Conservation (phyloP, 2,329 filamentous ascomycete species). For the Bipolaris cookei region DNA sequence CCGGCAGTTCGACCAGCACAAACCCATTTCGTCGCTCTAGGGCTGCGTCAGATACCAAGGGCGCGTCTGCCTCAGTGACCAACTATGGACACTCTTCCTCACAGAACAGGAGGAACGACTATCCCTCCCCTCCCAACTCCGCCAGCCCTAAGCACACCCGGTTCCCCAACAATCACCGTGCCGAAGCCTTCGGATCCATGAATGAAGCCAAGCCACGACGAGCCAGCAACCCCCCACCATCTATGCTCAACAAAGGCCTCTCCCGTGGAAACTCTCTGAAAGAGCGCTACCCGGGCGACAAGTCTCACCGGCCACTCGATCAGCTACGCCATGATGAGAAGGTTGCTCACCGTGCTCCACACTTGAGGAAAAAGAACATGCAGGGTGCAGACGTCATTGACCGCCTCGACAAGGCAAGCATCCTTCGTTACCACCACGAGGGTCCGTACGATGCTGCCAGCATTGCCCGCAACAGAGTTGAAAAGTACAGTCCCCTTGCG, state of each 20-base stretch:
- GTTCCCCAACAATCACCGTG: constrained; percentile 42
- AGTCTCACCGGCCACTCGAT: constrained; percentile 70
- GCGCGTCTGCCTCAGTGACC: constrained; percentile 25
- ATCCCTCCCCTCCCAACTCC: constrained; percentile 62
- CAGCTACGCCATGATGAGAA: constrained; percentile 68
- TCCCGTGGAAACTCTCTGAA: constrained; percentile 59
- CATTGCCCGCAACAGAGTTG: constrained; percentile 72
- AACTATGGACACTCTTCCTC: constrained; percentile 27
- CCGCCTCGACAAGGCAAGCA: constrained; percentile 70
- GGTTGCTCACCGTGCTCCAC: constrained; percentile 69
- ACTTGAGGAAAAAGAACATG: constrained; percentile 69
- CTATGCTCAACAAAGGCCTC: constrained; percentile 29
- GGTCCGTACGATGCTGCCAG: constrained; percentile 88
- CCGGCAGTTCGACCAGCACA: constrained; percentile 49
- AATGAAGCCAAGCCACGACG: constrained; percentile 41
- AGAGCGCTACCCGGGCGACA: constrained; percentile 68
- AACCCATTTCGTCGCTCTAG: constrained; percentile 54
- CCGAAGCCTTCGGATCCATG: constrained; percentile 41
- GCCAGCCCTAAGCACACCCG: constrained; percentile 58
- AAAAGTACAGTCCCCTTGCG: constrained; percentile 71
- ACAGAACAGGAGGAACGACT: constrained; percentile 40
- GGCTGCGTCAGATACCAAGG: constrained; percentile 39
- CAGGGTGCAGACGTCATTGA: constrained; percentile 81
- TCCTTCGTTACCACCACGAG: constrained; percentile 80
- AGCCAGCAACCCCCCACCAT: constrained; percentile 40